Base-by-base conservation (phyloP, 345 rosid species). In the Xanthoceras sorbifolium region DNA sequence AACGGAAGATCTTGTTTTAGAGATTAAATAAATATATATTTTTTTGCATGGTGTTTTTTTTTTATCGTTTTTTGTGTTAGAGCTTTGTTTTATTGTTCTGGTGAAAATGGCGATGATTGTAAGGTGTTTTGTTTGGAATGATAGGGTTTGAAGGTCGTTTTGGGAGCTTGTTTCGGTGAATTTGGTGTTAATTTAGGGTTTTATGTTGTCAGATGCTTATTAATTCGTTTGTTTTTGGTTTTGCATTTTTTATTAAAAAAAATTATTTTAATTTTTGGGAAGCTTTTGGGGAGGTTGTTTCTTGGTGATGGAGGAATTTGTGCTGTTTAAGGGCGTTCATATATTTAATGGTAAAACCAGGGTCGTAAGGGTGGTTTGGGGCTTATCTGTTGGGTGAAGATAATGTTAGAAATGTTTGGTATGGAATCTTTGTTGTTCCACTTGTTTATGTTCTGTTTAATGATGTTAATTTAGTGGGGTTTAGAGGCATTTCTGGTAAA, bases 11-110 rank as follows among this genome's bases (percentile, higher is more conserved):
- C 25, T 14, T 57, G 29, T 48, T 32, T 69, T 67, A 0, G 26
- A 9, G 62, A 23, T 40, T 70, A 15, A 17, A n/a, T 8, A 54
- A 60, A 0, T 26, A 2, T 48, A 42, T 26, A 1, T 3, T 55
- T 0, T 10, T 66, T 25, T 55, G 50, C 62, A 20, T 65, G 52
- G 52, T 36, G 25, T 34, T 28, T 23, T 9, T 36, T 34, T 22
- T 77, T n/a, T 28, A 20, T 44, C 42, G 22, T 72, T 54, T 54
- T 14, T 79, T 71, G 71, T 60, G 38, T 54, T 71, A 40, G 77
- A 60, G 36, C 42, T 64, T 66, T 1, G 44, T 34, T 40, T 54
- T 36, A 1, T 60, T 60, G 50, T 11, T n/a, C 34, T 67, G 9
- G 50, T 62, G 61, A 42, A 64, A 22, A 38, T 12, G 52, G 28